Conservation (phyloP, 768 basidiomycete species). For the Leccinum rimulosum region DNA sequence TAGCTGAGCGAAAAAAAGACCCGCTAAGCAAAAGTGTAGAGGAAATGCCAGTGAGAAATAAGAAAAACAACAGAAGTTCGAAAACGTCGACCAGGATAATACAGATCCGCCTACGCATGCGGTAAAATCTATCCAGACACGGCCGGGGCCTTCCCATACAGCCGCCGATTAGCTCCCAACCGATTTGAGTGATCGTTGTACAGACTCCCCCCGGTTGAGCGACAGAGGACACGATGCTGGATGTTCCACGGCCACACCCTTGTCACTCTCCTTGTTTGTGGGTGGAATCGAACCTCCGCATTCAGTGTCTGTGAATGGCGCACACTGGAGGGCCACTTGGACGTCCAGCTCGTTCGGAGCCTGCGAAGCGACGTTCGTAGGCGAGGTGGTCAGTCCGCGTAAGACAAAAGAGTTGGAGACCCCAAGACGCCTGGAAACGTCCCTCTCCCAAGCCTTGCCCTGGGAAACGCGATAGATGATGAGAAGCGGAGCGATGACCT, state of each 20-base stretch:
- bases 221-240: neutral
- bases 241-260: neutral
- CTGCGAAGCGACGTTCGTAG: neutral
- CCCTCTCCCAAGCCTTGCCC: conserved; percentile 41
- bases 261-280: neutral
- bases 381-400: conserved; percentile 9
- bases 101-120: neutral
- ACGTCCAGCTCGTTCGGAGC: conserved; percentile 4
- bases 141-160: neutral
- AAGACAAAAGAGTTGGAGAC: conserved; percentile 3
- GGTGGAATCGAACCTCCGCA: neutral
- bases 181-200: neutral
- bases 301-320: conserved; percentile 2
- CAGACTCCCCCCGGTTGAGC: neutral
- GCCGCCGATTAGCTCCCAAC: neutral
- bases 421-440: conserved; percentile 10
- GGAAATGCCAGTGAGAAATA: no score
- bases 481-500: conserved; percentile 47
- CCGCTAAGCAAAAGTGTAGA: no score
- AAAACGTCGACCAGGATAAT: neutral
- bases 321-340: conserved; percentile 15
- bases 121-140: neutral
- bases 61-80: no score
- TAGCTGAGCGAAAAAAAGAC: neutral
- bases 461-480: conserved; percentile 47